phyloP scores from a whole-genome alignment of 306 rosid species.

The Phaseolus lunatus region DNA sequence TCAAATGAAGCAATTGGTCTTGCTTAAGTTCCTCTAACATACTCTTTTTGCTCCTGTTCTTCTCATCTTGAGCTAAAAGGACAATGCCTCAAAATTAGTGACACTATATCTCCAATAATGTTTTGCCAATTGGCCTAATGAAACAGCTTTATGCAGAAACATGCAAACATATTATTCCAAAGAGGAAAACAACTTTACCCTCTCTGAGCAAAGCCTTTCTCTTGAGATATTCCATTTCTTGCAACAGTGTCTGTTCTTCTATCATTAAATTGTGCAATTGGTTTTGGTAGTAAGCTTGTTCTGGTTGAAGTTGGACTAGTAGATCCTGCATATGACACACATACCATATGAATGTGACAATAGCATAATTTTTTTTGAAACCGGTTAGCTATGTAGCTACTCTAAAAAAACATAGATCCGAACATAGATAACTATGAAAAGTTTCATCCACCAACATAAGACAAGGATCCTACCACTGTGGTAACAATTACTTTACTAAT shows the following conservation, averaged over 20 bases:
- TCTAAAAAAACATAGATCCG: neutral
- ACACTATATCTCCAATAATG: too few species aligned
- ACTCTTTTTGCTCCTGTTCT: neutral
- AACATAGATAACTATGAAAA: neutral
- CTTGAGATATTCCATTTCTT: conserved; percentile 29
- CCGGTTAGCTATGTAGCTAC: neutral
- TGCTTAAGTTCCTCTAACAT: neutral
- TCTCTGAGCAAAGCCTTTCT: conserved; percentile 5
- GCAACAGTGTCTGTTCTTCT: conserved; percentile 50
- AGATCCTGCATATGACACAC: conserved; percentile 44
- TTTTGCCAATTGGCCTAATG: neutral
- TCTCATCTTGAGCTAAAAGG: conserved; percentile 46
- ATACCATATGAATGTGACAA: neutral
- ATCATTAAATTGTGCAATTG: conserved; percentile 25
- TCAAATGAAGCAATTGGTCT: too few species aligned
- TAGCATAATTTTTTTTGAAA: neutral
- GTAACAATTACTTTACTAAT: too few species aligned
- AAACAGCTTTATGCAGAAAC: neutral
- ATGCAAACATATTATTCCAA: neutral
- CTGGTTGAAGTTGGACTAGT: conserved; percentile 43
- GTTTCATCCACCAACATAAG: too few species aligned
- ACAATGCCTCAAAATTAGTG: neutral
- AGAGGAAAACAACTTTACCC: conserved; percentile 42
- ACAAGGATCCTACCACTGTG: too few species aligned
- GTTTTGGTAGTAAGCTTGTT: conserved; percentile 32